Percentiles rank a stretch among this genome's conserved stretches.
Conservation (phyloP, 1,284 basidiomycete species). For the Tetrapyrgos nigripes region DNA sequence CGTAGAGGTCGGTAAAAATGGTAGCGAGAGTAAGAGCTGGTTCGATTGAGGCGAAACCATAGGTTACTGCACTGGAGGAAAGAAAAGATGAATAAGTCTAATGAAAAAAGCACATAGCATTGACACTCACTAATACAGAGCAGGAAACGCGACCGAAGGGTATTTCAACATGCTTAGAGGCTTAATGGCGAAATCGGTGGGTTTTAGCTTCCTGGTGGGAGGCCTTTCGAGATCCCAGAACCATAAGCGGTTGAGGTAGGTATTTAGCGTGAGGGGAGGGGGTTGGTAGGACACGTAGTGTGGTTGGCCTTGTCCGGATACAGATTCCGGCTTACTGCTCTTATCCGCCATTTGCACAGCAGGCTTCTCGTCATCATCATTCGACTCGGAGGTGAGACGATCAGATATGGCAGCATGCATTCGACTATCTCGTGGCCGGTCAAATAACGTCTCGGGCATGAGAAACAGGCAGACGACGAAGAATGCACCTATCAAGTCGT, state of each 20-base stretch:
- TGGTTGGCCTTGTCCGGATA: no score
- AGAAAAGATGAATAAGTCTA: background rate
- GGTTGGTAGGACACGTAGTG: no score
- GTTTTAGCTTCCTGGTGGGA: constrained; percentile 29
- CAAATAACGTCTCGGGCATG: constrained; percentile 39
- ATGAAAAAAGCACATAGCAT: background rate
- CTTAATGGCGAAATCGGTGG: constrained; percentile 36
- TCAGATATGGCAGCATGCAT: no score
- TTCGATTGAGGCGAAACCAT: constrained; percentile 42
- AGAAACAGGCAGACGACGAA: constrained; percentile 35
- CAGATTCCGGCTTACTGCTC: no score
- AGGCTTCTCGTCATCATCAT: no score
- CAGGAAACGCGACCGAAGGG: constrained; percentile 40
- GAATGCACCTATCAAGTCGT: constrained; percentile 23
- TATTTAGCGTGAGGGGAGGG: constrained; percentile 28
- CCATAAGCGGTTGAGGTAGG: constrained; percentile 34
- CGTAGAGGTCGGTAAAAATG: constrained; percentile 37
- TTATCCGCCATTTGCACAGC: no score
- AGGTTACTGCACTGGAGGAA: constrained; percentile 34
- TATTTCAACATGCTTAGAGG: constrained; percentile 43
- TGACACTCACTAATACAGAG: constrained; percentile 37
- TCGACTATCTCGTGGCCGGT: constrained; percentile 21
- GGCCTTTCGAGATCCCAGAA: constrained; percentile 35
- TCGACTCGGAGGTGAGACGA: no score
- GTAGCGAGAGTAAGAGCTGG: constrained; percentile 41